These are phyloP conservation scores for Diaporthe sp. DNA, from an alignment of 2,329 filamentous ascomycete species.

Conservation along the genomic window DNA sequence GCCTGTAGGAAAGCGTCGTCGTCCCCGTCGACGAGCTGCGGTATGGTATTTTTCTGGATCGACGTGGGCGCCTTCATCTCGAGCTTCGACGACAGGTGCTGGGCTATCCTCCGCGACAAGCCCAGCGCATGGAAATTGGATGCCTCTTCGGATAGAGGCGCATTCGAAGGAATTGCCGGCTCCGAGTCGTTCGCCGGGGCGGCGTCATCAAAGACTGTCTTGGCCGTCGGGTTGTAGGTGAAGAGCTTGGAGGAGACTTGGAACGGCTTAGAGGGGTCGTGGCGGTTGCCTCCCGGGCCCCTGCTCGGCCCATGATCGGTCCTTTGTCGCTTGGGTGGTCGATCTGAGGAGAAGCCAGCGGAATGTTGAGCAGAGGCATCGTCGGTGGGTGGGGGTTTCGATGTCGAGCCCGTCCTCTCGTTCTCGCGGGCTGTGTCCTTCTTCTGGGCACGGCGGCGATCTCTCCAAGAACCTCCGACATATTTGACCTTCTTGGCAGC, in stretches of 20 bases:
- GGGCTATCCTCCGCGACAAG: conserved; percentile 82
- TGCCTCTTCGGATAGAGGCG: conserved; percentile 85
- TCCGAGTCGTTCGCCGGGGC: conserved; percentile 59
- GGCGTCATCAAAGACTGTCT: conserved; percentile 69
- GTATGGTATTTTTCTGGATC: conserved; percentile 91
- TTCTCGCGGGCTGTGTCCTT: conserved; percentile 35
- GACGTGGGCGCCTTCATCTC: conserved; percentile 91
- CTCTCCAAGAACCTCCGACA: conserved; percentile 38
- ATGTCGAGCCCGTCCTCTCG: conserved; percentile 4
- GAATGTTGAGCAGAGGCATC: conserved; percentile 50
- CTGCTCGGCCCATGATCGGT: conserved; percentile 48
- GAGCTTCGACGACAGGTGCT: conserved; percentile 88
- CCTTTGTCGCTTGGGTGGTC: conserved; percentile 48
- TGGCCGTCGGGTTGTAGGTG: conserved; percentile 85
- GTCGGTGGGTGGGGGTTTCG: conserved; percentile 21
- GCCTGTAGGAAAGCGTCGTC: conserved; percentile 96
- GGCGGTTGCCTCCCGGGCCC: conserved; percentile 45
- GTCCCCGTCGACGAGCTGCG: conserved; percentile 83
- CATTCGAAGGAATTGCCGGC: conserved; percentile 85
- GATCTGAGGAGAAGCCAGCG: conserved; percentile 50
- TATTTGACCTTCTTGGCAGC: conserved; percentile 36
- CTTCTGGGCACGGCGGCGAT: conserved; percentile 38
- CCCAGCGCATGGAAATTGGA: conserved; percentile 90
- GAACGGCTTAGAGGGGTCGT: conserved; percentile 46
- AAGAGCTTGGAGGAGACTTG: conserved; percentile 93